Percentiles rank a stretch among this genome's conserved stretches.
Evolutionary conservation across 2,329 filamentous ascomycete species (phyloP).

Genomic region (Akanthomyces muscarius): DNA sequence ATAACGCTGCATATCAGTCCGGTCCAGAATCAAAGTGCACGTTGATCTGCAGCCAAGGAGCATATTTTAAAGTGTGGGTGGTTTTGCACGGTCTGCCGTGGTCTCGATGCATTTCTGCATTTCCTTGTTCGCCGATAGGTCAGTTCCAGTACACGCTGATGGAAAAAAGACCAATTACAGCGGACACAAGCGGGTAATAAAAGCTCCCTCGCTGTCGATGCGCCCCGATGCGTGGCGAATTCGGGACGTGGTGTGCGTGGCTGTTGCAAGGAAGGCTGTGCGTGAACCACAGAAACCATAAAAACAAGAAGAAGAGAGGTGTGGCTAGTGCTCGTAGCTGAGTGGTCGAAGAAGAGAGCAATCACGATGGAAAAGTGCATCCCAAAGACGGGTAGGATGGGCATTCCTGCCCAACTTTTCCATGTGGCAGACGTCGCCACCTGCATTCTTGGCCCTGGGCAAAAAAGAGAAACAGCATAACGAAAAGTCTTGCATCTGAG

Average conservation of each 20-base stretch:
- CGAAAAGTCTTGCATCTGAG: neutral
- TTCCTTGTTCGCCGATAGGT: no score
- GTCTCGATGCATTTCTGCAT: no score
- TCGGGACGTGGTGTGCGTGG: neutral
- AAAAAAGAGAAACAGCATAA: neutral
- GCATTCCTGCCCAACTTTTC: neutral
- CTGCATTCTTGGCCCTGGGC: neutral
- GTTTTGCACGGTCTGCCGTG: no score
- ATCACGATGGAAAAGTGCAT: neutral
- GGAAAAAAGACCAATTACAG: no score
- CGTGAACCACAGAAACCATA: neutral
- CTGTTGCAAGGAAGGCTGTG: neutral
- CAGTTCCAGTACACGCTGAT: no score
- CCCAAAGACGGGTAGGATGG: conserved; percentile 1
- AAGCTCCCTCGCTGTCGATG: neutral
- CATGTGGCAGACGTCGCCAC: conserved; percentile 10
- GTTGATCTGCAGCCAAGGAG: no score
- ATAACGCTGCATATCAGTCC: no score
- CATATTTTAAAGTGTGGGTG: no score
- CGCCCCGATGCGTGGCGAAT: neutral
- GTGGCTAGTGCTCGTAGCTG: neutral
- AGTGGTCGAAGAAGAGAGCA: neutral
- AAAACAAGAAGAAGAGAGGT: neutral
- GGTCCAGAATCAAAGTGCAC: no score
- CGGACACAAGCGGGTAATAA: neutral